Evolutionary conservation across 1,284 basidiomycete genomes (phyloP).

Genomic region (Schizophyllum amplum): DNA sequence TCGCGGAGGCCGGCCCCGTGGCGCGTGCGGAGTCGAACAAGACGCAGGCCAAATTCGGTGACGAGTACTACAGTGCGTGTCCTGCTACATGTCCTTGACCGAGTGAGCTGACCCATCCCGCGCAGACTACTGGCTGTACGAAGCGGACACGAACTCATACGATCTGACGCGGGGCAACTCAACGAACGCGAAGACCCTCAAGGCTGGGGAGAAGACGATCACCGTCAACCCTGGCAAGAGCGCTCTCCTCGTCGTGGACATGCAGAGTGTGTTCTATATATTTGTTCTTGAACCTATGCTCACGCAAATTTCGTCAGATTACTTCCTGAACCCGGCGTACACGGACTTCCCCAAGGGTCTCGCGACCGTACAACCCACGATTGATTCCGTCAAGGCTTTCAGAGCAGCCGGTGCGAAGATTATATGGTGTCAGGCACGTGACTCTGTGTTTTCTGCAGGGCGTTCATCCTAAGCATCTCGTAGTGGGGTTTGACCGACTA

Average conservation of each 20-base stretch:
- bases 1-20: neutral
- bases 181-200: neutral
- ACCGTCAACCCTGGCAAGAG: neutral
- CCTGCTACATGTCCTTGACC: too few species aligned
- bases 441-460: slow-evolving; percentile 34
- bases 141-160: neutral
- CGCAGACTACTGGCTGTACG: neutral
- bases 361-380: slow-evolving; percentile 47
- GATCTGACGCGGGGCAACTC: neutral
- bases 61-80: neutral
- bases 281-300: too few species aligned
- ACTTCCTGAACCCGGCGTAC: slow-evolving; percentile 58
- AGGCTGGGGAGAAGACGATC: neutral
- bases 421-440: slow-evolving; percentile 52
- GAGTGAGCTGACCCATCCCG: too few species aligned
- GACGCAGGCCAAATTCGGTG: neutral
- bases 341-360: slow-evolving; percentile 48
- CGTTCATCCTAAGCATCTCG: too few species aligned
- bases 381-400: slow-evolving; percentile 39
- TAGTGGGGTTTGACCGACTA: slow-evolving; percentile 56
- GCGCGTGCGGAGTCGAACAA: neutral
- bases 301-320: slow-evolving; percentile 28
- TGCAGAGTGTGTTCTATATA: slow-evolving; percentile 72
- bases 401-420: slow-evolving; percentile 49
- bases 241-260: slow-evolving; percentile 41